Base-by-base conservation (phyloP, 2,329 filamentous ascomycete species). In the Bisporella sp. region DNA sequence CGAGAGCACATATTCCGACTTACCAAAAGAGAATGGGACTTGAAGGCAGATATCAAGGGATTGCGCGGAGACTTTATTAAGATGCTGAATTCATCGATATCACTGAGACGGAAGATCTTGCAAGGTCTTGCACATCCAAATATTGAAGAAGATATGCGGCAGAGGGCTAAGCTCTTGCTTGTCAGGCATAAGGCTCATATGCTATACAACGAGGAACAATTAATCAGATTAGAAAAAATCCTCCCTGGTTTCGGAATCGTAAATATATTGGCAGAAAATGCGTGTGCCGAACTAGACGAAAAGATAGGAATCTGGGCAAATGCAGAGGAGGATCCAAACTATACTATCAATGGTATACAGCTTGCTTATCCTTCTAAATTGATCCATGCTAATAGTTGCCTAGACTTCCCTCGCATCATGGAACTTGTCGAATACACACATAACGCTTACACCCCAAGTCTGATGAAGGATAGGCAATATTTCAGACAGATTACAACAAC, bases 391-490 rank as follows among this genome's bases (percentile, higher is more conserved):
- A 21, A 21, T 21, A 21, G 21, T 21, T 21, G 21, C 21, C 9
- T 31, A 48, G 51, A 53, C n/a, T 50, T 53, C 21, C 51, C 51
- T 21, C 30, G 13, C 8, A 50, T 53, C 21, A 21, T 21, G 21
- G 21, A 21, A 21, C 21, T 21, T 21, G 21, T 21, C 21, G 21
- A 21, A 21, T 21, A 21, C 21, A 21, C 21, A 21, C 21, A 21
- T 21, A 21, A 21, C 21, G 21, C 21, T 21, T 21, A 21, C 21
- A 21, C 21, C 21, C 21, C 21, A 21, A 21, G 21, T 21, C 21
- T 21, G 21, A 21, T 21, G 21, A 21, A 21, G 21, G 21, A 21
- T 21, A 21, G 21, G 21, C 21, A 21, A 21, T 21, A 21, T 21
- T 2, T 21, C 21, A 21, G 21, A 21, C 21, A 21, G 21, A 21